Evolutionary conservation across 768 basidiomycete genomes (phyloP).

Genomic region (Panaeolus cyanescens): DNA sequence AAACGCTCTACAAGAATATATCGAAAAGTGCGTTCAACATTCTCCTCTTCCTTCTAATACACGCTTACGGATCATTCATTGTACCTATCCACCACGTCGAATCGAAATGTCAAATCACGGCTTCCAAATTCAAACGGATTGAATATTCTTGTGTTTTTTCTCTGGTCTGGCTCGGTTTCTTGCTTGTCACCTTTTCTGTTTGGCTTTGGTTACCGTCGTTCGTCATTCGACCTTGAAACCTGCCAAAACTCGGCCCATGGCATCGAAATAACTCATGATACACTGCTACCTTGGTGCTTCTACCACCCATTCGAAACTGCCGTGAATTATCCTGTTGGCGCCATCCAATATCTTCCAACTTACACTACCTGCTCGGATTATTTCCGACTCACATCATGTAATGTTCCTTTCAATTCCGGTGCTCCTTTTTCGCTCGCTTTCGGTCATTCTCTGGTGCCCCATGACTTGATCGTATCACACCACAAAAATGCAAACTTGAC

Average conservation of each 20-base stretch:
- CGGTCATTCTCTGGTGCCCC: not conserved
- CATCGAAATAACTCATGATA: not conserved
- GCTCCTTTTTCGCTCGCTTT: not conserved
- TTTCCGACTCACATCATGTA: not conserved
- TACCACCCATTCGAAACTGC: not conserved
- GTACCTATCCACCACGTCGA: not conserved
- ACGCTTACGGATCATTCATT: not conserved
- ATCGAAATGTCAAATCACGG: not conserved
- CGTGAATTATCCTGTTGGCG: not conserved
- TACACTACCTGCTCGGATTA: not conserved
- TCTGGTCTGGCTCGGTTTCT: not conserved
- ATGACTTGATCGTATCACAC: not conserved
- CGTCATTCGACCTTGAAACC: not conserved
- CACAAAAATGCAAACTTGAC: not conserved
- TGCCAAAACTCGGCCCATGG: not conserved
- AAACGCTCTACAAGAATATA: conserved; percentile 67
- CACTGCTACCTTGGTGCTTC: not conserved
- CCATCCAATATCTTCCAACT: not conserved
- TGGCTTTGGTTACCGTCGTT: not conserved
- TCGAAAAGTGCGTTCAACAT: conserved; percentile 53
- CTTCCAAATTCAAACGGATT: not conserved
- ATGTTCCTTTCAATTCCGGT: not conserved
- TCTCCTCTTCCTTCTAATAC: not conserved
- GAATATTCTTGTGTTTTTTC: not conserved
- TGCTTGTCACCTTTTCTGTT: conserved; percentile 1